phyloP scores from a whole-genome alignment of 805 yeast genomes.

The Diddensiella santjacobensis region DNA sequence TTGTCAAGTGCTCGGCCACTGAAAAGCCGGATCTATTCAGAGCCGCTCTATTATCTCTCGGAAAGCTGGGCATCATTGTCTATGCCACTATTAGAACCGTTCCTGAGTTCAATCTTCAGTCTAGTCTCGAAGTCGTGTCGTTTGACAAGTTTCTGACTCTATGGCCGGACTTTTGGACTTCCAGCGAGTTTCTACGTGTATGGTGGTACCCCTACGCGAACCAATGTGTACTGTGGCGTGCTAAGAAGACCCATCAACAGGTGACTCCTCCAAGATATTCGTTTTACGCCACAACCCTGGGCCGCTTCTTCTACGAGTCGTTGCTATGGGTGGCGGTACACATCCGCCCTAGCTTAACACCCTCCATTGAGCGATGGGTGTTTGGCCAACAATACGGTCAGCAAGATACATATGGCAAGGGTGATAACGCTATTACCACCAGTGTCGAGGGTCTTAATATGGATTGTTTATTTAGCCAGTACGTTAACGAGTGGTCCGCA shows the following conservation, averaged over 20 bases:
- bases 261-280: conserved; percentile 62
- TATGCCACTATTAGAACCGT: conserved; percentile 80
- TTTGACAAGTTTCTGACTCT: conserved; percentile 63
- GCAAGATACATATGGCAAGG: conserved; percentile 60
- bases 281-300: conserved; percentile 81
- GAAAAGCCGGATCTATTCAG: conserved; percentile 64
- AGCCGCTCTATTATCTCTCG: conserved; percentile 82
- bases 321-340: conserved; percentile 76
- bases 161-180: conserved; percentile 81
- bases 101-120: conserved; percentile 76
- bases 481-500: conserved; percentile 96
- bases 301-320: conserved; percentile 75
- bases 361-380: conserved; percentile 77
- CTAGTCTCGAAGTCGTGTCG: conserved; percentile 75
- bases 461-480: conserved; percentile 94
- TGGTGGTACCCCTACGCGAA: conserved; percentile 98
- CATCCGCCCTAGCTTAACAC: conserved; percentile 71
- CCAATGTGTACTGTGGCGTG: conserved; percentile 88
- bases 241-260: conserved; percentile 65
- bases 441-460: conserved; percentile 86
- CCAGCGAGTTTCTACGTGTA: conserved; percentile 83
- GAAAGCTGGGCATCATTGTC: conserved; percentile 86
- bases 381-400: conserved; percentile 78
- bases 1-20: conserved; percentile 60
- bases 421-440: conserved; percentile 64